These are phyloP conservation scores for Biscutella laevigata DNA, from an alignment of 441 rosid genomes.

Conservation along the genomic window DNA sequence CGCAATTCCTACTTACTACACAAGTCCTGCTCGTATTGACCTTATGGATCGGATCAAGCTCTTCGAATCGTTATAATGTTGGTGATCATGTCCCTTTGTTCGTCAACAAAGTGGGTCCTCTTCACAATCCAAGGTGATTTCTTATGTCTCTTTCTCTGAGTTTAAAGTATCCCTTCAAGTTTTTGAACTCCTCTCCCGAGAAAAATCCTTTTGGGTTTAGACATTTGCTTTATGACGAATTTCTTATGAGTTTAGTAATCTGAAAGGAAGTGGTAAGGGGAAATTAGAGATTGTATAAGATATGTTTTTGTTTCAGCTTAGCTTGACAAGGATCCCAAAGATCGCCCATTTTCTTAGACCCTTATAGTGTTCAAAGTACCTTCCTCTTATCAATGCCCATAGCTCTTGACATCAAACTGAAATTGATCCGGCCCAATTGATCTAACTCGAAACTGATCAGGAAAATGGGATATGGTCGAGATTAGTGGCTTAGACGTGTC, in stretches of 20 bases:
- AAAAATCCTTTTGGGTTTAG: too few species aligned
- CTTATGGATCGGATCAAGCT: slow-evolving; percentile 25
- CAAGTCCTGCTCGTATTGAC: slow-evolving; percentile 23
- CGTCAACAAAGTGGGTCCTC: slow-evolving; percentile 57
- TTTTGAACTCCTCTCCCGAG: too few species aligned
- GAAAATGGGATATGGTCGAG: too few species aligned
- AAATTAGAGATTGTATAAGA: slow-evolving; percentile 6
- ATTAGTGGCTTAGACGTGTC: too few species aligned
- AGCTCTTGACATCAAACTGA: too few species aligned
- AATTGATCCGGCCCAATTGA: too few species aligned
- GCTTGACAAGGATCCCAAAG: slow-evolving; percentile 10
- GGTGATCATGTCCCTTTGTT: slow-evolving; percentile 54
- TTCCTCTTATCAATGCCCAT: too few species aligned
- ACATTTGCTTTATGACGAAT: too few species aligned
- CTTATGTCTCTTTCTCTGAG: too few species aligned
- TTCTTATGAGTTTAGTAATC: not conserved
- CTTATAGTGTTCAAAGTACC: too few species aligned
- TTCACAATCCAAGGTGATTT: slow-evolving; percentile 57
- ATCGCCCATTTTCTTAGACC: not conserved
- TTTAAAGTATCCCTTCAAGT: too few species aligned
- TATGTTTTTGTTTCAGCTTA: slow-evolving; percentile 1
- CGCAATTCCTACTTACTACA: slow-evolving; percentile 13
- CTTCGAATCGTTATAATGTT: slow-evolving; percentile 37
- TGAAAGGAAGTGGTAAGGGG: not conserved
- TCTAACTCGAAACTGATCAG: too few species aligned